Base-by-base conservation (phyloP, 2,329 filamentous ascomycete genomes). In the Cytospora schulzeri region DNA sequence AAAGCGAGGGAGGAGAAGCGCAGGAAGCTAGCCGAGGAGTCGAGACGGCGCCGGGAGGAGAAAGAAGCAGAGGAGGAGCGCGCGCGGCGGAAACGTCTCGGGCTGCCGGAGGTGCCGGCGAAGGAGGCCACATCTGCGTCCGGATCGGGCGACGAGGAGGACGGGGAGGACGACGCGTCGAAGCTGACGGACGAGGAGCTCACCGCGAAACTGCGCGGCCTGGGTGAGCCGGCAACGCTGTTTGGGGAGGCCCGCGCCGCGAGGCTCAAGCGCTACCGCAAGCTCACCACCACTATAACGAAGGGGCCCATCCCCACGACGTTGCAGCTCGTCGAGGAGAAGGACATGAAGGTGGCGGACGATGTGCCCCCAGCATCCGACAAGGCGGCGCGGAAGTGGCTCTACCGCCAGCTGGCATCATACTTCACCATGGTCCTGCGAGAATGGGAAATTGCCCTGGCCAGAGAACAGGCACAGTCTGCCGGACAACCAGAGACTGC, bases 361-460 rank as follows among this genome's bases (percentile, higher is more conserved):
- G 81, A 80, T 52, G 78, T 91, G 12, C 85, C 86, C 1, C 82
- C 79, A 1, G 77, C 84, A 1, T 81, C 84, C 70, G 90, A 93
- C 70, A 80, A 79, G 24, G 85, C 88, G 50, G 90, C 81, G 0
- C 85, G 88, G 54, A 80, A 84, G 53, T 93, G 90, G 76, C 80
- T 99, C 50, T 94, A 90, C 79, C 85, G 94, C 14, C 94, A 99
- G 76, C 83, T 99, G 63, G 91, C 91, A 24, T 95, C 91, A 57
- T 99, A 97, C 80, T 98, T 99, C 79, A 96, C 91, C 60, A 92
- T 99, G 88, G 87, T 99, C n/a, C 81, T 99, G 64, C 85, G 83
- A 53, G 94, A 96, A 76, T 99, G 96, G 90, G 87, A 93, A 71
- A 74, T 80, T 50, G 93, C 93, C 6, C 85, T 99, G 71, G 86